Evolutionary conservation across 805 yeast genomes (phyloP), one percentile per base, ranked within the genome.

Genomic region (Lipomyces japonicus): DNA sequence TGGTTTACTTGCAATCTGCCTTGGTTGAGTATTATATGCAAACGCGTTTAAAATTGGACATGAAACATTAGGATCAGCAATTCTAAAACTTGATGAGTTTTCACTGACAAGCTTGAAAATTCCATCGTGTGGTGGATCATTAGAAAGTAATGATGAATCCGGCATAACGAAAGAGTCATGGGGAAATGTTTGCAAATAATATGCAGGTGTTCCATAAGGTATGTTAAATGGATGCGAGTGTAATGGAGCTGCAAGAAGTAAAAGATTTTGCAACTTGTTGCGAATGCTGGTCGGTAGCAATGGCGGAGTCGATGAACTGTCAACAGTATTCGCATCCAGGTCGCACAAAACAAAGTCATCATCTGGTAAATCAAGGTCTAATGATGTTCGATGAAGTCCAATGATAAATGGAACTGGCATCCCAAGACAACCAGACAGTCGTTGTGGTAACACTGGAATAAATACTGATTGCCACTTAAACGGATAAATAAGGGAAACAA

Each of bases 361-460:
- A 14, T 54, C 52, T 5, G 50, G 47, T 12, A 42, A 40, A 2
- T 38, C 35, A 5, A 44, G 23, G 18, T 38, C 42, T 7, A 41
- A 10, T 7, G 38, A 44, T 3, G 32, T 23, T 4, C 51, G 35
- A 16, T 48, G 53, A 6, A 54, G 32, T 3, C 60, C 60, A 14
- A 56, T 56, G n/a, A 56, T 54, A 31, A 54, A 56, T 4, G 59
- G 55, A 10, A 55, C 58, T 16, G 60, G 60, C 32, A 51, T 44
- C n/a, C 54, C 60, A 9, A 56, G 53, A 34, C 60, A 56, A 18
- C 50, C 40, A 1, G 46, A 32, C 28, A 56, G 46, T n/a, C 60
- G 45, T 6, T 47, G 26, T 2, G 55, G 59, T 5, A 56, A 45
- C 14, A 56, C 55, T 4, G 60, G 60, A 22, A 56, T 56, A 18